Conservation (phyloP, 305 asterid species). For the Rubia occidens region DNA sequence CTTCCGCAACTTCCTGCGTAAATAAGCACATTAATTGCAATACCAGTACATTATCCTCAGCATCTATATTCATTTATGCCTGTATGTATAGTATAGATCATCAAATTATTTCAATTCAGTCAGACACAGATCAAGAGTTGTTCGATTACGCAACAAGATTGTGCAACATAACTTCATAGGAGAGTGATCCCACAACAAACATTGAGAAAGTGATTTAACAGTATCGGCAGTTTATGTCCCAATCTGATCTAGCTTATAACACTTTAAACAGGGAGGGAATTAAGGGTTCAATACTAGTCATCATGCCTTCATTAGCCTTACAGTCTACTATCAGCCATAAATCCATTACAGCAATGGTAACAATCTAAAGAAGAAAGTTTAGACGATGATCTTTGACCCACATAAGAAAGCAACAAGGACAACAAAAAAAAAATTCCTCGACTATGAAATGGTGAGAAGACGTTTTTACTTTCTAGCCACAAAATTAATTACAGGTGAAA, state of each 20-base stretch:
- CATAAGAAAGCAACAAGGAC: background rate
- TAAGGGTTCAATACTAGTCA: background rate
- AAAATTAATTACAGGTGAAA: slow-evolving; percentile 8
- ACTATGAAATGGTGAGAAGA: background rate
- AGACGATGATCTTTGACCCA: background rate
- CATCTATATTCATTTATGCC: background rate
- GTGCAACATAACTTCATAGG: background rate
- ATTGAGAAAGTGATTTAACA: background rate
- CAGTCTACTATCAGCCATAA: background rate
- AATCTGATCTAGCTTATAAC: background rate
- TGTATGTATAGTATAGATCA: background rate
- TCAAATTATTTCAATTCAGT: background rate
- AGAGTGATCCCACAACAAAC: background rate
- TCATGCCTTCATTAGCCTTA: background rate
- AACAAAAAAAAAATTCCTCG: background rate
- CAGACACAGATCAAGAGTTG: background rate
- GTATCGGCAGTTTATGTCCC: slow-evolving; percentile 4
- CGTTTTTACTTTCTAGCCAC: background rate
- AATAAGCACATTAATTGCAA: slow-evolving; percentile 17
- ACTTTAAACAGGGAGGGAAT: background rate
- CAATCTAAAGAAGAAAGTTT: background rate
- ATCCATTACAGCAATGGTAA: background rate
- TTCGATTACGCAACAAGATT: background rate
- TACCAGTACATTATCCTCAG: background rate
- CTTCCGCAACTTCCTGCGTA: slow-evolving; percentile 72